Conservation (phyloP, 768 basidiomycete species). For the Daedaleopsis sinensis region DNA sequence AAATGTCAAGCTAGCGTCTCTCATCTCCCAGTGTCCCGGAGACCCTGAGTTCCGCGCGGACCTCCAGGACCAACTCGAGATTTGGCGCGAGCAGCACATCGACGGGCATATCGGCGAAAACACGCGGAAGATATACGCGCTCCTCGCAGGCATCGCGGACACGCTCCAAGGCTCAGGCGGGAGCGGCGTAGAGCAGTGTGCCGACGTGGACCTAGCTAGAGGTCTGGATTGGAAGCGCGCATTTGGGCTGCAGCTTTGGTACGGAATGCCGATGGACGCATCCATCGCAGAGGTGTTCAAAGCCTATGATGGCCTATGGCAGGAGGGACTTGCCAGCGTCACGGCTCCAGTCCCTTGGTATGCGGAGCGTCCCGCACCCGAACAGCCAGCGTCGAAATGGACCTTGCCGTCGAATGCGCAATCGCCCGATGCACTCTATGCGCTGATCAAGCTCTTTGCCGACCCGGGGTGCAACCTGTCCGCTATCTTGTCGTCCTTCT, state of each 20-base stretch:
- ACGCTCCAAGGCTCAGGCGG: slow-evolving; percentile 57
- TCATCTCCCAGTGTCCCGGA: slow-evolving; percentile 86
- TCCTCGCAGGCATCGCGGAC: slow-evolving; percentile 78
- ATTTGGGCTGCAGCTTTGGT: slow-evolving; percentile 93
- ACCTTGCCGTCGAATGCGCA: slow-evolving; percentile 46
- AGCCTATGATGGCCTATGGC: slow-evolving; percentile 53
- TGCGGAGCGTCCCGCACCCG: slow-evolving; percentile 34
- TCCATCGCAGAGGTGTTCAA: slow-evolving; percentile 71
- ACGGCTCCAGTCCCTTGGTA: slow-evolving; percentile 66
- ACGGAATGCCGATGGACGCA: slow-evolving; percentile 69
- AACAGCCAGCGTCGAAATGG: slow-evolving; percentile 36
- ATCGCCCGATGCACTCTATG: slow-evolving; percentile 75
- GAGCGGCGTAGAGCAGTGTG: slow-evolving; percentile 52
- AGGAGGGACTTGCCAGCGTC: slow-evolving; percentile 42
- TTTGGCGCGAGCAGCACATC: slow-evolving; percentile 81
- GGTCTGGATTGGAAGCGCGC: slow-evolving; percentile 94
- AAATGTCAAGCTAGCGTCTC: slow-evolving; percentile 83
- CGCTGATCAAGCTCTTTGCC: slow-evolving; percentile 77
- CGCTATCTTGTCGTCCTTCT: slow-evolving; percentile 68
- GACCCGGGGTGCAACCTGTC: slow-evolving; percentile 73
- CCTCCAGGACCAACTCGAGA: slow-evolving; percentile 70
- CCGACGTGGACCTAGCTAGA: slow-evolving; percentile 63
- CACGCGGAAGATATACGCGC: slow-evolving; percentile 79
- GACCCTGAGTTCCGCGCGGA: slow-evolving; percentile 75
- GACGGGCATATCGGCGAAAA: slow-evolving; percentile 67